phyloP scores from a whole-genome alignment of 164 flowering plant genomes.

The Tetracentron sinense region DNA sequence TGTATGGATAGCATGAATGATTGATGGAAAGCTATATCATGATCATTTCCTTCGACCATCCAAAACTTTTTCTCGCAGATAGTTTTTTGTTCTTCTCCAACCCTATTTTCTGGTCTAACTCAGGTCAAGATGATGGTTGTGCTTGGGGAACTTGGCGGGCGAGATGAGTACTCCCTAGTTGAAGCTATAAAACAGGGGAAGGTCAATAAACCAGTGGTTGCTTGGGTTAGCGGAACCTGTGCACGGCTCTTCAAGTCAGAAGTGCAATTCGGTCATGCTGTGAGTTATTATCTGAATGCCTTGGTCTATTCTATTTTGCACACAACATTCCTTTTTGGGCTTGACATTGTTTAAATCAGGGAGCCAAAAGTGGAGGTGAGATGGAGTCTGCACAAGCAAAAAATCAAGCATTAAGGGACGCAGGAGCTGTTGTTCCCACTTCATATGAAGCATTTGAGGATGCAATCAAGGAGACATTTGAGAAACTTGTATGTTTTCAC shows the following conservation, averaged over 20 bases:
- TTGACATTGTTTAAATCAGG: conserved; percentile 44
- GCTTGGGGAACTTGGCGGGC: conserved; percentile 98
- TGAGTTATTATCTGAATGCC: conserved; percentile 35
- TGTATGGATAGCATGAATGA: too few relatives aligned
- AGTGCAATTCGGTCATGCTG: conserved; percentile 99
- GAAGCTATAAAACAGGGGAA: conserved; percentile 96
- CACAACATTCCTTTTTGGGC: background rate
- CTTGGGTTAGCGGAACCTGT: conserved; percentile 99
- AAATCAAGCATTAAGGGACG: conserved; percentile 88
- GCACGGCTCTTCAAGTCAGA: conserved; percentile 97
- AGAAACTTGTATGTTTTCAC: conserved; percentile 61
- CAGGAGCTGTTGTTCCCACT: conserved; percentile 96
- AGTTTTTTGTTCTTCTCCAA: background rate
- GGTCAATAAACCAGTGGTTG: conserved; percentile 91
- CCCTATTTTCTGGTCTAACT: conserved; percentile 7
- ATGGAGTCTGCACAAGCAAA: conserved; percentile 99
- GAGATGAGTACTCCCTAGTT: conserved; percentile 95
- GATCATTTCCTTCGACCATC: too few relatives aligned
- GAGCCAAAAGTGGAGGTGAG: conserved; percentile 98
- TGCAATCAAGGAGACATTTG: conserved; percentile 73
- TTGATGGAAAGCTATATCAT: too few relatives aligned
- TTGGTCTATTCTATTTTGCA: conserved; percentile 10
- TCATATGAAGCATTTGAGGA: conserved; percentile 89
- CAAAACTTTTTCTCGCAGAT: too few relatives aligned
- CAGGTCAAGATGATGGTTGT: conserved; percentile 98